Base-by-base conservation (phyloP, 1,139 yeast species). In the Zygosaccharomyces pseudobailii region DNA sequence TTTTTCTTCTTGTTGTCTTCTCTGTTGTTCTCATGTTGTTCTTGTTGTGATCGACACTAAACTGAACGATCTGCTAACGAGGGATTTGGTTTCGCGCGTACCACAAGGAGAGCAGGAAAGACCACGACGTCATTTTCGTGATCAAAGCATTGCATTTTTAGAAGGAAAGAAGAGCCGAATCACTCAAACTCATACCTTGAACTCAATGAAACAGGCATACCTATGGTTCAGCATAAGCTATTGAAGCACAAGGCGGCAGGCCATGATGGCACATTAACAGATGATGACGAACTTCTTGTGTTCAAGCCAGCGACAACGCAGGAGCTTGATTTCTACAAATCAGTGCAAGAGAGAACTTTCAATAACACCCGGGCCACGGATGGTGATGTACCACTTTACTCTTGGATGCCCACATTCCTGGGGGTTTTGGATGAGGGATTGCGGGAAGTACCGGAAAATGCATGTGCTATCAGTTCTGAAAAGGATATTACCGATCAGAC, bases 181-280 rank as follows among this genome's bases (percentile, higher is more conserved):
- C 23, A 25, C 22, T 25, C 9, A 37, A 25, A 27, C 25, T 38
- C 7, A 19, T 7, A 32, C 30, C 10, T 35, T 33, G 20, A 37
- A 32, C 23, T 31, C 23, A 17, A 28, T 37, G 36, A 22, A 49
- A 42, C 49, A 25, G 17, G 10, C 21, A 35, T n/a, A 28, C 27
- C 23, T 21, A 56, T 54, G 59, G 44, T 43, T 21, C 46, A 53
- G 19, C 52, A 50, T 30, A 51, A 46, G 35, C 48, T 50, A 30
- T 51, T 71, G 34, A 54, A 57, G 28, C 73, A 70, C 51, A 76
- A 76, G 62, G 97, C 95, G 3, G 98, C 97, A 0, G 98, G 98
- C 8, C 98, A 92, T 61, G 85, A 75, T 13, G 97, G 96, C 0
- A 78, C 85, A 9, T 60, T 88, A 53, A 78, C 78, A 22, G 80